Evolutionary conservation across 2,329 filamentous ascomycete genomes (phyloP).

Genomic region (Dactylonectria macrodidyma): DNA sequence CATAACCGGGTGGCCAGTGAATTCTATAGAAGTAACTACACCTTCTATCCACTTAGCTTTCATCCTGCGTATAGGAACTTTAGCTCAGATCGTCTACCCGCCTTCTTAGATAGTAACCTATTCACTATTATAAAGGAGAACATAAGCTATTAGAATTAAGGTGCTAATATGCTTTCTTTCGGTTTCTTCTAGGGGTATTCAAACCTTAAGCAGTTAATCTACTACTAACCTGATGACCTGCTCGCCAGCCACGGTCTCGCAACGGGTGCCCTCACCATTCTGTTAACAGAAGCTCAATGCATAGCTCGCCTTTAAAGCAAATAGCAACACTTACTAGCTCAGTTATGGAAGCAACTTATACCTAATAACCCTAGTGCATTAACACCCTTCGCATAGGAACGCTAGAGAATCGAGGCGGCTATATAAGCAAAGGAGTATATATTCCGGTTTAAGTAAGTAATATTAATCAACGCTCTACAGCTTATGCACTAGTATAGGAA

Average conservation of each 20-base stretch:
- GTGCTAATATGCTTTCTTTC: conserved; percentile 26
- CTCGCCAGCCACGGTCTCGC: conserved; percentile 12
- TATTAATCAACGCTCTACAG: conserved; percentile 8
- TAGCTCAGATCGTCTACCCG: not conserved
- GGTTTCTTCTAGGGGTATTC: conserved; percentile 33
- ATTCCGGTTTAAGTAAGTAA: conserved; percentile 27
- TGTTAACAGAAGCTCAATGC: not conserved
- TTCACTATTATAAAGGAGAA: conserved; percentile 8
- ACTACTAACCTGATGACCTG: conserved; percentile 30
- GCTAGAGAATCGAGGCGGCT: conserved; percentile 4
- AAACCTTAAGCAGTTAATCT: conserved; percentile 20
- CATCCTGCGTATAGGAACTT: conserved; percentile 12
- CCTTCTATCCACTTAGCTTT: conserved; percentile 15
- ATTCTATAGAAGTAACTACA: conserved; percentile 2
- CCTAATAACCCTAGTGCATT: conserved; percentile 10
- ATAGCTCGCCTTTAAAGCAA: not conserved
- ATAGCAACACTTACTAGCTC: conserved; percentile 10
- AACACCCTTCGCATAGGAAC: conserved; percentile 23
- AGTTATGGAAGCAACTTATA: conserved; percentile 16
- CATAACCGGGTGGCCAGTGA: not conserved
- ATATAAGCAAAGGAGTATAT: conserved; percentile 7
- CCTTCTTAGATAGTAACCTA: conserved; percentile 10
- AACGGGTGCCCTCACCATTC: conserved; percentile 23
- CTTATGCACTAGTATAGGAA: no score
- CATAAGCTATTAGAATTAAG: conserved; percentile 21